These are phyloP conservation scores for Dujonia santamariae DNA, from an alignment of 1,139 yeast genomes.

Conservation along the genomic window DNA sequence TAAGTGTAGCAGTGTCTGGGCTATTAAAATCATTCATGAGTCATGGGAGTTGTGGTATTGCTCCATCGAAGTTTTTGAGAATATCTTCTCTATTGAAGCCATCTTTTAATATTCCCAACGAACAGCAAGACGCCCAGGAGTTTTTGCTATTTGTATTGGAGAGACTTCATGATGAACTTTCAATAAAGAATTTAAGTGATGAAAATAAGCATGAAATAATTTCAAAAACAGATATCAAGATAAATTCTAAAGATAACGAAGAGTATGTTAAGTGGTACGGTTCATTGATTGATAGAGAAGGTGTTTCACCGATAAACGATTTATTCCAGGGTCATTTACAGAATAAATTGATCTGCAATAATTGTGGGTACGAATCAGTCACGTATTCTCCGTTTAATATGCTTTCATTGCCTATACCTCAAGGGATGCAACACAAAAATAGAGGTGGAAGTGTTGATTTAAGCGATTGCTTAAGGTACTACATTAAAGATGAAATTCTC, in stretches of 20 bases:
- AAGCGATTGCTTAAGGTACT: conserved; percentile 63
- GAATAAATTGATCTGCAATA: conserved; percentile 57
- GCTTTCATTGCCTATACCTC: conserved; percentile 67
- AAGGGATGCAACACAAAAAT: no score
- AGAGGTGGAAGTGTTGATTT: conserved; percentile 29
- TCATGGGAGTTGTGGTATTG: conserved; percentile 60
- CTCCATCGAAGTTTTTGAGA: conserved; percentile 62
- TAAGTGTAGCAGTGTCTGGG: conserved; percentile 47
- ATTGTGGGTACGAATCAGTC: conserved; percentile 59
- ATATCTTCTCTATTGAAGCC: conserved; percentile 56
- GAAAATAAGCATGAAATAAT: neutral
- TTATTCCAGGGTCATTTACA: conserved; percentile 69
- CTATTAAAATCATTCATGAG: conserved; percentile 41
- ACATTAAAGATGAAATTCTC: conserved; percentile 64
- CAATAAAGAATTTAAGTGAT: conserved; percentile 28
- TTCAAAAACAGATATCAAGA: conserved; percentile 30
- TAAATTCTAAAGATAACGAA: conserved; percentile 31
- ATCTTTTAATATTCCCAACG: conserved; percentile 62
- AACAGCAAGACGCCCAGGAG: conserved; percentile 81
- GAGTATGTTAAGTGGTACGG: conserved; percentile 63
- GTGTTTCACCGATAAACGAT: conserved; percentile 63
- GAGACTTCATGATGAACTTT: conserved; percentile 65
- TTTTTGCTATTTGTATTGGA: conserved; percentile 65
- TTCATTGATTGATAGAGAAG: conserved; percentile 49
- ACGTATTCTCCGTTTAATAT: conserved; percentile 62